Conservation (phyloP, 1,284 basidiomycete species). For the Sanghuangporus sanghuang region DNA sequence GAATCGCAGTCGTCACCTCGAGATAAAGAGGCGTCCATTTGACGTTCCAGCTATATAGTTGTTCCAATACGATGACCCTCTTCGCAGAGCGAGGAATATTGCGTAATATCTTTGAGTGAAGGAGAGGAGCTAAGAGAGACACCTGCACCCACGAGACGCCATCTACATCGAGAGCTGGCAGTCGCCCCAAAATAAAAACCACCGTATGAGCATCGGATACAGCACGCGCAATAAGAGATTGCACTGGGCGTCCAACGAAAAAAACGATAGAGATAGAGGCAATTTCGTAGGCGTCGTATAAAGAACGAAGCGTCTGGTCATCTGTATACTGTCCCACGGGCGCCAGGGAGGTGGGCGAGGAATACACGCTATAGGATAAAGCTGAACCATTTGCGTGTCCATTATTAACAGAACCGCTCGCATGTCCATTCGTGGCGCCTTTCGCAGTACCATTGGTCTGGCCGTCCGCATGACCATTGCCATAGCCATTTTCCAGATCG, state of each 20-base stretch:
- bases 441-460: constrained; percentile 5
- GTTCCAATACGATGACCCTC: constrained; percentile 83
- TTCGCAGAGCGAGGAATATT: constrained; percentile 62
- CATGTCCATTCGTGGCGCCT: constrained; percentile 1
- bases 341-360: constrained; percentile 15
- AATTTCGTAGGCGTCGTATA: constrained; percentile 57
- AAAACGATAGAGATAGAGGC: constrained; percentile 60
- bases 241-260: constrained; percentile 56
- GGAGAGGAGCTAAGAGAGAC: constrained; percentile 73
- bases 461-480: constrained; percentile 24
- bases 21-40: constrained; percentile 90
- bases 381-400: constrained; percentile 23
- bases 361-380: constrained; percentile 1
- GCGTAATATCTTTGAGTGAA: constrained; percentile 56
- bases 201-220: constrained; percentile 55
- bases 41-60: constrained; percentile 66
- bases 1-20: constrained; percentile 73
- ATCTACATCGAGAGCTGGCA: constrained; percentile 42
- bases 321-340: constrained; percentile 15
- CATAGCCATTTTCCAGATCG: constrained; percentile 24
- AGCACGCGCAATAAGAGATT: constrained; percentile 39
- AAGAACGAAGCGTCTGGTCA: constrained; percentile 20
- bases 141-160: constrained; percentile 65
- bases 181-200: constrained; percentile 66
- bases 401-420: constrained; percentile 31